Evolutionary conservation across 345 rosid species (phyloP).

Genomic region (Cardamine occulta): DNA sequence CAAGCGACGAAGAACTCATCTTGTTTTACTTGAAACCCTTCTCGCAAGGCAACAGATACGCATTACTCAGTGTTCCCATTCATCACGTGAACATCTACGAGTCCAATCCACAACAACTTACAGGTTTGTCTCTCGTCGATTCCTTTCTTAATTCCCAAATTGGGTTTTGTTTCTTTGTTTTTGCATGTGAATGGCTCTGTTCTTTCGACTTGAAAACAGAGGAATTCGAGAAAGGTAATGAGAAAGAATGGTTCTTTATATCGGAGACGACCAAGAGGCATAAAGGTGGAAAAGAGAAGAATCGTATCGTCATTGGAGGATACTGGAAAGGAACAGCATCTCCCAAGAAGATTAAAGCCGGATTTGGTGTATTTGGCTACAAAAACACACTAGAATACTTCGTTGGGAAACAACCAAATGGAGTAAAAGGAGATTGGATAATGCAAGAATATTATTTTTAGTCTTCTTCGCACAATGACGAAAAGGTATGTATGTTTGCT

Average conservation of each 20-base stretch:
- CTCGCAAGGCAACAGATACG: not conserved
- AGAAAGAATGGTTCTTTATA: constrained; percentile 23
- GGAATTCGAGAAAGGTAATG: constrained; percentile 15
- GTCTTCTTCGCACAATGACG: not conserved
- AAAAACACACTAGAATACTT: not conserved
- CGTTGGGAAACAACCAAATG: not conserved
- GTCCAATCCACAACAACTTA: not conserved
- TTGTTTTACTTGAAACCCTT: constrained; percentile 12
- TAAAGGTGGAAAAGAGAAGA: not conserved
- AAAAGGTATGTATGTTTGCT: not conserved
- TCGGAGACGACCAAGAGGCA: not conserved
- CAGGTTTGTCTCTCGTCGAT: constrained; percentile 5
- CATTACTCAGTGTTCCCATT: not conserved
- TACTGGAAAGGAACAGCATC: not conserved
- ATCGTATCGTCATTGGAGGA: not conserved
- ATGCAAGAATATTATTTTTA: constrained; percentile 4
- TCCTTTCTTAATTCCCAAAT: not conserved
- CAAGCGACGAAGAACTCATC: not conserved
- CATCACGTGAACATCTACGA: constrained; percentile 14
- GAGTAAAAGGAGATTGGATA: not conserved
- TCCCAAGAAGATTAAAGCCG: not conserved
- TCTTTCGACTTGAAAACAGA: not conserved
- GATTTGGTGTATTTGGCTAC: not conserved
- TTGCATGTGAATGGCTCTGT: constrained; percentile 11
- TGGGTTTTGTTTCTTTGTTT: not conserved